phyloP scores from a whole-genome alignment of 176 grass and related monocot genomes.

The maize (Zea mays) region Zm-B73-REFERENCE-NAM-5.0 NC_050105.1:112093501-112094000 shows the following conservation, averaged over 20 bases:
- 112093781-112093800: no score
- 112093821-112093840: no score
- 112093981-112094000: no score
- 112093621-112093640: not conserved
- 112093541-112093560: not conserved
- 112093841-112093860: no score
- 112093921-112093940: no score
- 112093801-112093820: no score
- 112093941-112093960: no score
- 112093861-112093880: no score
- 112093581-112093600: not conserved
- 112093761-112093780: no score
- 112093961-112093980: no score
- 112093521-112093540: not conserved
- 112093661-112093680: not conserved
- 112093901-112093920: no score
- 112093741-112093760: conserved; percentile 12
- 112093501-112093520: not conserved
- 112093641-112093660: not conserved
- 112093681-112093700: not conserved
- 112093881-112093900: no score
- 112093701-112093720: not conserved
- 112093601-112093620: not conserved
- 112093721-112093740: conserved; percentile 5
- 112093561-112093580: not conserved